Percentiles rank a stretch among this genome's conserved stretches.
These are phyloP conservation scores for Metschnikowia noctiluminum DNA, from an alignment of 805 yeast species.

Conservation along the genomic window DNA sequence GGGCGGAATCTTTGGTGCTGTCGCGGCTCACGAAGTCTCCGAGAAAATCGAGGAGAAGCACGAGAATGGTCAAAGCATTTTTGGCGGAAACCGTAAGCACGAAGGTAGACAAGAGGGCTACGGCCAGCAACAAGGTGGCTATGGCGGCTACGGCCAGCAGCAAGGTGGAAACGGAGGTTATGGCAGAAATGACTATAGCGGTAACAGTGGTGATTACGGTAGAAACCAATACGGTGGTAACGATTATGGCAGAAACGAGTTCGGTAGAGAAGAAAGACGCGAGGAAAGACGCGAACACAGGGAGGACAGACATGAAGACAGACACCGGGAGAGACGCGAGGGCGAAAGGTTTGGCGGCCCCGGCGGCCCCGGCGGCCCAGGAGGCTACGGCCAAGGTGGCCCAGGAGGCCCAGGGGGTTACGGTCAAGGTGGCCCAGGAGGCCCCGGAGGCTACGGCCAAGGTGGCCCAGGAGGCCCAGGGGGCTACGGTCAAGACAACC, in stretches of 20 bases:
- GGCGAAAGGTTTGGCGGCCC: neutral
- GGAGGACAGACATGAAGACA: neutral
- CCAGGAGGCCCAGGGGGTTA: constrained; percentile 17
- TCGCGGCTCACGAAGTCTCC: constrained; percentile 49
- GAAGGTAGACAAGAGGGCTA: neutral
- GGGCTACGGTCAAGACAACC: constrained; percentile 3
- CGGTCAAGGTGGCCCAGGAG: constrained; percentile 10
- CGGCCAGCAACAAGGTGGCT: neutral
- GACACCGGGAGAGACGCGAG: no score
- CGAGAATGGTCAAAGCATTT: neutral
- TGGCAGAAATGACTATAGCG: constrained; percentile 5
- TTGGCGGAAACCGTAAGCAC: neutral
- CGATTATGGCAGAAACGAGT: constrained; percentile 3
- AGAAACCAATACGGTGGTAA: neutral
- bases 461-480: no score
- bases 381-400: constrained; percentile 15
- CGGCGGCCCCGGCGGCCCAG: constrained; percentile 7
- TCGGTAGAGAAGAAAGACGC: neutral
- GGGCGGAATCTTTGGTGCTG: constrained; percentile 57
- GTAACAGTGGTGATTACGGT: neutral
- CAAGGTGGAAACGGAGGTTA: constrained; percentile 7
- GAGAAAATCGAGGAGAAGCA: constrained; percentile 30
- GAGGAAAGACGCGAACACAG: neutral
- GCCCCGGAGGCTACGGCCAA: neutral
- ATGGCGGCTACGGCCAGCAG: neutral